Percentiles rank a stretch among this genome's conserved stretches.
phyloP scores from a whole-genome alignment of 2,329 filamentous ascomycete species.

The Beauveria rudraprayagi region DNA sequence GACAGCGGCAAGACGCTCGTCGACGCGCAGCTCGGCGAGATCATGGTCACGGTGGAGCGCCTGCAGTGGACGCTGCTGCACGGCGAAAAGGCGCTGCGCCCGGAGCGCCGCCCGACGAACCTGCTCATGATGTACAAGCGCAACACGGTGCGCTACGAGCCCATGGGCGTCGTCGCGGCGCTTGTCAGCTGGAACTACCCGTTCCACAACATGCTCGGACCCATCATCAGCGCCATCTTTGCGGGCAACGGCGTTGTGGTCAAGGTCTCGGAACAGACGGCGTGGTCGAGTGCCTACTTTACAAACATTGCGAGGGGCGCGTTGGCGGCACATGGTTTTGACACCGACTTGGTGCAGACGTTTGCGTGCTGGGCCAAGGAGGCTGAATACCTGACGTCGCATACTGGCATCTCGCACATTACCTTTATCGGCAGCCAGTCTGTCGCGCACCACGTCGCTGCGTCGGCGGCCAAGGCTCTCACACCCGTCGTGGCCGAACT shows the following conservation, averaged over 20 bases:
- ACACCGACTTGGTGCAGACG: constrained; percentile 72
- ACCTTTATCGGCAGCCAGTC: constrained; percentile 91
- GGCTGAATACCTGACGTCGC: constrained; percentile 74
- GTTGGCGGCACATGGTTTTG: constrained; percentile 73
- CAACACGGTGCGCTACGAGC: constrained; percentile 85
- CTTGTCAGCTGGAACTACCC: constrained; percentile 96
- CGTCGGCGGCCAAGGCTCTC: constrained; percentile 75
- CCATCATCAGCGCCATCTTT: constrained; percentile 84
- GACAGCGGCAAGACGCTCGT: constrained; percentile 96
- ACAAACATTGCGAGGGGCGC: constrained; percentile 69
- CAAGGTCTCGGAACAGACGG: constrained; percentile 92
- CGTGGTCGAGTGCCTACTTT: constrained; percentile 86
- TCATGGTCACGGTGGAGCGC: constrained; percentile 89
- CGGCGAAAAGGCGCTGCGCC: constrained; percentile 70
- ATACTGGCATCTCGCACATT: constrained; percentile 75
- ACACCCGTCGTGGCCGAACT: constrained; percentile 86
- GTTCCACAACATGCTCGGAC: constrained; percentile 91
- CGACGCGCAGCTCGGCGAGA: constrained; percentile 88
- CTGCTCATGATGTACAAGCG: constrained; percentile 92
- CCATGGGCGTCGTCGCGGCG: constrained; percentile 83
- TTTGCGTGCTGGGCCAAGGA: constrained; percentile 82
- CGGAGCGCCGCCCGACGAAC: constrained; percentile 73
- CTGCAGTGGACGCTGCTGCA: constrained; percentile 89
- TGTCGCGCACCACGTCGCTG: constrained; percentile 81
- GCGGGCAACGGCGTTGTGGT: constrained; percentile 86